Evolutionary conservation across 129 eudicot species (phyloP), one percentile per base, ranked within the genome.

Genomic region (Glebionis coronaria): DNA sequence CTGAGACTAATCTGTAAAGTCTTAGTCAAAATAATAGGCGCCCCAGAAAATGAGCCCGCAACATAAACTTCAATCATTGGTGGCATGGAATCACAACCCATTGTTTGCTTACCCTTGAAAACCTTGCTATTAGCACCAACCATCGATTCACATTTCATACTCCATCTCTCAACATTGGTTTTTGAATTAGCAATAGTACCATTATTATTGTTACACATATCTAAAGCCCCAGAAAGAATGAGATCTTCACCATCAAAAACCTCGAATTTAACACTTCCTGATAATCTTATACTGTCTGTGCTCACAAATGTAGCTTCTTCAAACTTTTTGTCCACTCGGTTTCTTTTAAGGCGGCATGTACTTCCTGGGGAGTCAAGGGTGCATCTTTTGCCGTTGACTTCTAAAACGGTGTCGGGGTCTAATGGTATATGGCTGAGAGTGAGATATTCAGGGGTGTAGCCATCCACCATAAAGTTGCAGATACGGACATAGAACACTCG

Each of bases 241-340:
- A 79, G 72, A 66, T 87, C 87, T 11, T 87, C 87, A 31, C 81
- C 78, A 73, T 90, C 74, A 20, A 76, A 82, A 38, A 90, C 95
- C 80, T 90, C 92, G 9, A 87, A 87, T 72, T 79, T 90, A 27
- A 85, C 90, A 81, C 95, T 90, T 47, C 92, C 95, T 0, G 89
- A 73, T 14, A 87, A 70, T 50, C 95, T 72, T 60, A 90, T 85
- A 76, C 85, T 78, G 55, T 85, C 97, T 0, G 97, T 90, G 75
- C 95, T 84, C 62, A 90, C 95, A 72, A 84, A 90, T 13, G 91
- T 90, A 16, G 89, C 92, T 68, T 90, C 97, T 75, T 90, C 95
- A 4, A 88, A 81, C 75, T 76, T 84, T 60, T 87, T 87, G 71
- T 87, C 97, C 0, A 84, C 71, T 44, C 97, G 71, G 62, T 87